Evolutionary conservation across 441 rosid species (phyloP), one percentile per base, ranked within the genome.

Genomic region (Populus hybrid): DNA sequence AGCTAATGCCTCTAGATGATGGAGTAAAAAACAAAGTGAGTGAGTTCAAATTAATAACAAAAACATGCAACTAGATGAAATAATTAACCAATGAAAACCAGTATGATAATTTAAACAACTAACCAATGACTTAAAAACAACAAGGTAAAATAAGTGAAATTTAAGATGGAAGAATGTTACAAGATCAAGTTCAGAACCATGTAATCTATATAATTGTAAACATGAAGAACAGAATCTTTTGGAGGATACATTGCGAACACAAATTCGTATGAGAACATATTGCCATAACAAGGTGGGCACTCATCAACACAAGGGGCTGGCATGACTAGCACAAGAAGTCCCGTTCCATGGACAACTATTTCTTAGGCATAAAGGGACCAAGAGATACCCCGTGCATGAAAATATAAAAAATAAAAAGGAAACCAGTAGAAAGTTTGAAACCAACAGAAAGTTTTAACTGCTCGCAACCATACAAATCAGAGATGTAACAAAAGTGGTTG

Each of bases 1-100:
- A 84, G 99, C 98, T 81, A 97, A 88, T 83, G 97, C 98, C 89
- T 97, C 99, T 5, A 85, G 73, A 69, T 67, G n/a, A 88, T 38
- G 35, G 75, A 79, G 34, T 19, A 6, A 10, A 70, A 61, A 28
- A 2, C 21, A 28, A 34, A 61, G 28, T 9, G 7, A 50, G 79
- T 30, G 30, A 26, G 59, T 23, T 36, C n/a, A 57, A 63, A 19
- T 24, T 50, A 77, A 61, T 68, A 67, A 69, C 11, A 63, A n/a
- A 71, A 74, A 53, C 28, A 72, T 66, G 70, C 12, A 18, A 75
- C 50, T 40, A 70, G 65, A 59, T 68, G 24, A 75, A 81, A 78
- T 76, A 18, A 78, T 76, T 57, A 6, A 73, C 16, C 2, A 76
- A 70, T 12, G 50, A 34, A 70, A 42, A 38, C 11, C n/a, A 66